Evolutionary conservation across 2,329 filamentous ascomycete species (phyloP).

Genomic region (Beauveria sp.): DNA sequence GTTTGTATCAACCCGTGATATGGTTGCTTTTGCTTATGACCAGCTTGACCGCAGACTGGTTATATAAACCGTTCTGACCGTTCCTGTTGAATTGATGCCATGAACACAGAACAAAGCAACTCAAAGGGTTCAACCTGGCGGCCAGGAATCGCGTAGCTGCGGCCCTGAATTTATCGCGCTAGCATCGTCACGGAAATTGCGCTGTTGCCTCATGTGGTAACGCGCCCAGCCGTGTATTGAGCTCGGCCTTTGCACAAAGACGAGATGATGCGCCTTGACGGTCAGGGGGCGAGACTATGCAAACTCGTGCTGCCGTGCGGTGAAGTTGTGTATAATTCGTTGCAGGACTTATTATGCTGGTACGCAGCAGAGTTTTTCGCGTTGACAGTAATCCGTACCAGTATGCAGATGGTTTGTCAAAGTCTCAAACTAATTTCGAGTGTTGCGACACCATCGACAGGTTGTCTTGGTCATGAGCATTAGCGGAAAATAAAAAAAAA

Average conservation of each 20-base stretch:
- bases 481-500: neutral
- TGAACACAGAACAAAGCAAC: neutral
- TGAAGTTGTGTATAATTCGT: neutral
- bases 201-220: neutral
- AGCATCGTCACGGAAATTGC: neutral
- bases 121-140: neutral
- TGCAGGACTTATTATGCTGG: neutral
- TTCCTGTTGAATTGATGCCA: neutral
- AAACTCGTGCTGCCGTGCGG: neutral
- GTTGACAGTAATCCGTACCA: neutral
- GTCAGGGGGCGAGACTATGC: neutral
- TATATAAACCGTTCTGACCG: neutral
- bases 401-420: neutral
- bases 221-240: neutral
- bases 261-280: neutral
- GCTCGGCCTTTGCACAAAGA: neutral
- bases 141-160: neutral
- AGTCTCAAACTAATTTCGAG: constrained; percentile 1
- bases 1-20: neutral
- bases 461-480: neutral
- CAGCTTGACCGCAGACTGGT: neutral
- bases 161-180: neutral
- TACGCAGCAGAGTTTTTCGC: neutral
- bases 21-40: neutral
- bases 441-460: neutral